Percentiles rank a stretch among this genome's conserved stretches.
Evolutionary conservation across 768 basidiomycete species (phyloP).

Genomic region (Tylopilus intermedius): DNA sequence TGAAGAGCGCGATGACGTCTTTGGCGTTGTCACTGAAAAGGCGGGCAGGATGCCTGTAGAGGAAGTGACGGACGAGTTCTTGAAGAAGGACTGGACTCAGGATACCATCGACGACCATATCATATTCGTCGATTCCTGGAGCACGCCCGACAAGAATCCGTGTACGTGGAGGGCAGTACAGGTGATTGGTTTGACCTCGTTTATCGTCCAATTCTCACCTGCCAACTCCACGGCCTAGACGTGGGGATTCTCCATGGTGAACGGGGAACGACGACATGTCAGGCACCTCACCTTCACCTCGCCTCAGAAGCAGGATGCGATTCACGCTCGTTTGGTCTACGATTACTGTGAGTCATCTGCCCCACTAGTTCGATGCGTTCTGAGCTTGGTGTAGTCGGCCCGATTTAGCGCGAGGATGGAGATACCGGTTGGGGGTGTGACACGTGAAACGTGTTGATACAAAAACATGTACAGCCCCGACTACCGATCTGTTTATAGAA

Average conservation of each 20-base stretch:
- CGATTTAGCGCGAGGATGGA: slow-evolving; percentile 4
- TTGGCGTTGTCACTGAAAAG: slow-evolving; percentile 54
- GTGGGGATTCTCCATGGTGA: slow-evolving; percentile 62
- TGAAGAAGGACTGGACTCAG: slow-evolving; percentile 41
- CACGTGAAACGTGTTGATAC: neutral
- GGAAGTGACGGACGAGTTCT: slow-evolving; percentile 41
- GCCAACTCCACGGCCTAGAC: slow-evolving; percentile 22
- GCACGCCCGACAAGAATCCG: slow-evolving; percentile 57
- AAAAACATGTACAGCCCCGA: neutral
- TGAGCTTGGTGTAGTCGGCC: slow-evolving; percentile 19
- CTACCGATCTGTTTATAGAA: slow-evolving; percentile 4
- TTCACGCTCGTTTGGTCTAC: slow-evolving; percentile 55
- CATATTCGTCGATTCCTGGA: slow-evolving; percentile 41
- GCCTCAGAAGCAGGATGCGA: slow-evolving; percentile 47
- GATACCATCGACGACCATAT: slow-evolving; percentile 35
- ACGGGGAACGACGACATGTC: slow-evolving; percentile 56
- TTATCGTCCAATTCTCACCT: neutral
- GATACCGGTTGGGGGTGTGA: neutral
- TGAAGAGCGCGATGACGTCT: slow-evolving; percentile 53
- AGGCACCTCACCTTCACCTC: slow-evolving; percentile 63
- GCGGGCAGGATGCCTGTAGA: slow-evolving; percentile 46
- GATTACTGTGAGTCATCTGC: slow-evolving; percentile 53
- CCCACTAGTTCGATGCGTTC: neutral
- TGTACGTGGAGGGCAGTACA: slow-evolving; percentile 60
- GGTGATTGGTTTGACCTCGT: slow-evolving; percentile 33